Base-by-base conservation (phyloP, 345 rosid genomes). In the Melaleuca alternifolia region DNA sequence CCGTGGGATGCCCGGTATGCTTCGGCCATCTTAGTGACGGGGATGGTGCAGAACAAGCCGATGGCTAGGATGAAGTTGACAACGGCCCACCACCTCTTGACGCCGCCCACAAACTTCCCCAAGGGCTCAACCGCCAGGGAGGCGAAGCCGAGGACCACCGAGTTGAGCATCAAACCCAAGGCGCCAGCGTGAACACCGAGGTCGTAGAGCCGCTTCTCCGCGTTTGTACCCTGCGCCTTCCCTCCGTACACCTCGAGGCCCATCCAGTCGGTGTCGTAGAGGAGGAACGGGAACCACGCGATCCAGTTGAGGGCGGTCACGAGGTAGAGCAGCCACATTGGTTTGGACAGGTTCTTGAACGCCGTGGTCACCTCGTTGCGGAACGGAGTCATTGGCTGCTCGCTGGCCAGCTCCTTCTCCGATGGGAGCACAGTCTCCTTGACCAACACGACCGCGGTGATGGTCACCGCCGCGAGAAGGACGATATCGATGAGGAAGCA, bases 11-110 rank as follows among this genome's bases (percentile, higher is more conserved):
- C 85, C 5, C 95, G 88, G 86, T 87, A 71, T 5, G 95, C 85
- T 88, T 95, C 90, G 0, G 98, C 98, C 83, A 90, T 33, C 89
- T 94, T 97, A 3, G 96, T 93, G 54, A 96, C 76, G 46, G 92
- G 51, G 50, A 94, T 87, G 1, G 96, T 96, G 89, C 91, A 8
- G 20, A 89, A 91, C 91, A 96, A 86, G 86, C 96, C 92, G 23
- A 91, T 10, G 6, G 96, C 96, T 30, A 97, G 84, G 9, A 97
- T 30, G 87, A 96, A 88, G 85, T 97, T 96, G 30, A 97, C 81
- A 12, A 71, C 9, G 48, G 26, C 81, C 81, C 81, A 71, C 81
- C 81, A 71, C 24, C 48, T 37, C 81, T 71, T 71, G 81, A 37
- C 96, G 5, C 86, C 50, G 5, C 95, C 98, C 99, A 98, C 95